phyloP scores from a whole-genome alignment of 805 yeast genomes.

The Candida caryicola region DNA sequence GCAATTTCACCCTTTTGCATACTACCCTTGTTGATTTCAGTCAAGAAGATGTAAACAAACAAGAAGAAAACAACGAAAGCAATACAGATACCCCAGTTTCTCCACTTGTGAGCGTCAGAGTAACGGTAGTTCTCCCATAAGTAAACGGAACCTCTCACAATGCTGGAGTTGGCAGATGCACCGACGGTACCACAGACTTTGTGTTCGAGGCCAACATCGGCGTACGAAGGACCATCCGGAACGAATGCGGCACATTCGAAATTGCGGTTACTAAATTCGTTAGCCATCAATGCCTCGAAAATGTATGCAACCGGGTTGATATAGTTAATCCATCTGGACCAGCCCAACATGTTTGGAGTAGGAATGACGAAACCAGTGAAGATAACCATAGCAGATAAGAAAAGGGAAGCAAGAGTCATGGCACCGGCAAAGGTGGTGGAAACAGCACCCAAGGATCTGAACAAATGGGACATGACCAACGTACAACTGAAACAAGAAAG shows the following conservation, averaged over 20 bases:
- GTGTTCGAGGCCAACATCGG: constrained; percentile 29
- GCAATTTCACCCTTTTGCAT: constrained; percentile 71
- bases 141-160: constrained; percentile 26
- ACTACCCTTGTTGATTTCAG: constrained; percentile 60
- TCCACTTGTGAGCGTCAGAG: constrained; percentile 51
- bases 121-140: constrained; percentile 44
- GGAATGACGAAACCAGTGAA: constrained; percentile 50
- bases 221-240: constrained; percentile 44
- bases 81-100: constrained; percentile 60
- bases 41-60: constrained; percentile 47
- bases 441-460: constrained; percentile 41
- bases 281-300: constrained; percentile 53
- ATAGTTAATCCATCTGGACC: constrained; percentile 54
- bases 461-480: constrained; percentile 51
- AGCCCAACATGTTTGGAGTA: constrained; percentile 47
- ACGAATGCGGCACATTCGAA: constrained; percentile 48
- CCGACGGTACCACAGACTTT: constrained; percentile 31
- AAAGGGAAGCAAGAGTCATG: constrained; percentile 44
- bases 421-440: constrained; percentile 41
- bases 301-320: constrained; percentile 43
- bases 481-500: constrained; percentile 44
- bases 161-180: constrained; percentile 17
- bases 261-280: constrained; percentile 49
- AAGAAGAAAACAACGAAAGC: constrained; percentile 58
- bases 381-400: constrained; percentile 52